These are phyloP conservation scores for Talaromyces nanjingensis DNA, from an alignment of 495 filamentous ascomycete genomes.

Conservation along the genomic window DNA sequence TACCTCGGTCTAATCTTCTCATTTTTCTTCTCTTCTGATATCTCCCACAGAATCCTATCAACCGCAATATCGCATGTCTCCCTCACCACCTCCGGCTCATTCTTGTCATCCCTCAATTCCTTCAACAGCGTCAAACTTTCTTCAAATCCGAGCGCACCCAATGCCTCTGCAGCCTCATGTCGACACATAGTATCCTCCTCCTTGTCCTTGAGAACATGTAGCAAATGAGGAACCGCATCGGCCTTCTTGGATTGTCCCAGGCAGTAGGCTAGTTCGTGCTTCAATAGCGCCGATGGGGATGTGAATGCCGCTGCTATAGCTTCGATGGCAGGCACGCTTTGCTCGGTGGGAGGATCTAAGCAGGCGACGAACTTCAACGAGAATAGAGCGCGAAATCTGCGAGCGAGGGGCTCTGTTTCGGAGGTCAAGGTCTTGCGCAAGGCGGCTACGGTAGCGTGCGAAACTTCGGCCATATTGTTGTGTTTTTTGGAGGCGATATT, in stretches of 20 bases:
- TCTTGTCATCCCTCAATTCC: conserved; percentile 59
- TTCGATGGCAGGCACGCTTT: conserved; percentile 70
- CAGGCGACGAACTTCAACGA: conserved; percentile 90
- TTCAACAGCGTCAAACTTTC: conserved; percentile 66
- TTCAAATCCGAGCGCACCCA: conserved; percentile 76
- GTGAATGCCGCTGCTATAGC: conserved; percentile 86
- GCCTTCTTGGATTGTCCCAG: conserved; percentile 80
- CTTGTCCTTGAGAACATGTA: conserved; percentile 67
- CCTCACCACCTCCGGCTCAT: conserved; percentile 69
- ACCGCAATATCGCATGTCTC: conserved; percentile 98
- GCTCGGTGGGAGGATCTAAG: conserved; percentile 50
- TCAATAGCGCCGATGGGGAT: conserved; percentile 78
- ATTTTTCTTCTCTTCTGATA: conserved; percentile 57
- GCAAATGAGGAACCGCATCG: conserved; percentile 66
- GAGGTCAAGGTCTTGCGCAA: conserved; percentile 72
- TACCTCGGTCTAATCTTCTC: conserved; percentile 79
- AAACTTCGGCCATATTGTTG: conserved; percentile 15
- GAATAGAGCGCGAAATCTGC: conserved; percentile 95
- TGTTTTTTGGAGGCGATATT: conserved; percentile 12
- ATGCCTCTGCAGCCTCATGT: conserved; percentile 93
- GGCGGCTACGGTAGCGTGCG: conserved; percentile 37
- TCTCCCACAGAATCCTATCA: conserved; percentile 89
- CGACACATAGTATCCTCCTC: conserved; percentile 89
- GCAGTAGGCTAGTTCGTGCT: conserved; percentile 97
- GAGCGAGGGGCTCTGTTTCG: conserved; percentile 73